A percentile compares a stretch with the other conserved stretches of the same genome.
Evolutionary conservation across 768 basidiomycete species (phyloP).

Genomic region (Macrolepiota dolichaula): DNA sequence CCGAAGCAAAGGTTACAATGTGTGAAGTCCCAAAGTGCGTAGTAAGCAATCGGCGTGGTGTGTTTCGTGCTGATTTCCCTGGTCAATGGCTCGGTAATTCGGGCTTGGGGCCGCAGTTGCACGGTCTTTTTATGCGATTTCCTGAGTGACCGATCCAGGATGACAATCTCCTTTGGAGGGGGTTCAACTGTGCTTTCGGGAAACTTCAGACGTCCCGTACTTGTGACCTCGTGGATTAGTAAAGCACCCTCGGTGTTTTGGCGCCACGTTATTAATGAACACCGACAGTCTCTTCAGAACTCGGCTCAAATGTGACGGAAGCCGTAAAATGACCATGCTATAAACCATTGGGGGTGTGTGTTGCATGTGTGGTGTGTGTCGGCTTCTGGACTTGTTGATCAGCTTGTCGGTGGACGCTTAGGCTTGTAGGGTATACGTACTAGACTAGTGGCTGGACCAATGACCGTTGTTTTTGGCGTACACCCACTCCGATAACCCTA

Average conservation of each 20-base stretch:
- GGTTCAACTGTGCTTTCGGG: too few species aligned
- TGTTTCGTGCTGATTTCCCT: not conserved
- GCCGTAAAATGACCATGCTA: not conserved
- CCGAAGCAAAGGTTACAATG: not conserved
- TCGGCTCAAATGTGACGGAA: not conserved
- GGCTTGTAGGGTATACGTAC: not conserved
- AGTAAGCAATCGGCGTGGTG: not conserved
- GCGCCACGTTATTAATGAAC: not conserved
- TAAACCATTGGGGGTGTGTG: not conserved
- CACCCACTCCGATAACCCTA: not conserved
- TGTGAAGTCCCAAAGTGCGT: not conserved
- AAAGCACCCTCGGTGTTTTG: not conserved
- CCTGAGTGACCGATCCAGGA: not conserved
- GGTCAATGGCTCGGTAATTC: not conserved
- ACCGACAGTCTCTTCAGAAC: not conserved
- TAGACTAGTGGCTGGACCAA: not conserved
- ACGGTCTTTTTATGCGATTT: not conserved
- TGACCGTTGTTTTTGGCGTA: not conserved
- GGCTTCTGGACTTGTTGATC: not conserved
- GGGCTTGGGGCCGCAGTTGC: not conserved
- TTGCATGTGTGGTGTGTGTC: not conserved
- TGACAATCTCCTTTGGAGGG: not conserved
- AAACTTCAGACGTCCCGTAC: not conserved
- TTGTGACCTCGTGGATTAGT: not conserved
- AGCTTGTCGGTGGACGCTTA: not conserved